Evolutionary conservation across 2,329 filamentous ascomycete genomes (phyloP).

Genomic region (Alternaria viburni): DNA sequence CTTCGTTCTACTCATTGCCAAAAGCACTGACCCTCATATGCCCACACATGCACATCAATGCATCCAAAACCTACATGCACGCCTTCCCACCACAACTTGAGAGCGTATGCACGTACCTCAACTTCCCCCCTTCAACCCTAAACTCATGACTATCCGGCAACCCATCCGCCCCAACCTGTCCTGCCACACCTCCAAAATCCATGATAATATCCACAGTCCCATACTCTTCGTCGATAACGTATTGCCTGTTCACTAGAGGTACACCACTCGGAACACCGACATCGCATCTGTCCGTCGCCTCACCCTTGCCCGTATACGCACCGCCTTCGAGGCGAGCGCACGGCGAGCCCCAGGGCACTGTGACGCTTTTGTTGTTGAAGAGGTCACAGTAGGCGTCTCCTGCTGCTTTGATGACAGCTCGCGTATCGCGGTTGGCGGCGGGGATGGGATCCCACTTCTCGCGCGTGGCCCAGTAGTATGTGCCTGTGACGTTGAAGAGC

Average conservation of each 20-base stretch:
- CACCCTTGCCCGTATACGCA: conserved; percentile 35
- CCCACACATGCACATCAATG: not conserved
- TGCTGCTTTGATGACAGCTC: conserved; percentile 33
- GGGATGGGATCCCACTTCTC: conserved; percentile 36
- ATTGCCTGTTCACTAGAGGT: conserved; percentile 33
- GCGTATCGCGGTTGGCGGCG: conserved; percentile 19
- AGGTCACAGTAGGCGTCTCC: conserved; percentile 39
- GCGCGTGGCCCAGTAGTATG: conserved; percentile 31
- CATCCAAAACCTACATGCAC: conserved; percentile 23
- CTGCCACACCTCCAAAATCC: conserved; percentile 33
- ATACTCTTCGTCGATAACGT: conserved; percentile 40
- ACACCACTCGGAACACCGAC: conserved; percentile 40
- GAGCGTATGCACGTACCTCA: conserved; percentile 42
- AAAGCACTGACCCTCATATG: not conserved
- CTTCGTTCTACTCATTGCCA: not conserved
- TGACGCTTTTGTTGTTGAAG: conserved; percentile 33
- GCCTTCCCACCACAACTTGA: conserved; percentile 31
- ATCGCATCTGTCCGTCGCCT: conserved; percentile 30
- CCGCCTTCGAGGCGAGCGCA: conserved; percentile 39
- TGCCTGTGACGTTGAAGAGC: conserved; percentile 41
- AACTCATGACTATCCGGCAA: conserved; percentile 45
- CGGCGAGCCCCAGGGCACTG: conserved; percentile 37
- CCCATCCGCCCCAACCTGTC: conserved; percentile 18
- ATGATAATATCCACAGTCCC: conserved; percentile 41
- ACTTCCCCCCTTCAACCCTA: conserved; percentile 36